Evolutionary conservation across 495 filamentous ascomycete species (phyloP).

Genomic region (Tetracladium marchalianum): DNA sequence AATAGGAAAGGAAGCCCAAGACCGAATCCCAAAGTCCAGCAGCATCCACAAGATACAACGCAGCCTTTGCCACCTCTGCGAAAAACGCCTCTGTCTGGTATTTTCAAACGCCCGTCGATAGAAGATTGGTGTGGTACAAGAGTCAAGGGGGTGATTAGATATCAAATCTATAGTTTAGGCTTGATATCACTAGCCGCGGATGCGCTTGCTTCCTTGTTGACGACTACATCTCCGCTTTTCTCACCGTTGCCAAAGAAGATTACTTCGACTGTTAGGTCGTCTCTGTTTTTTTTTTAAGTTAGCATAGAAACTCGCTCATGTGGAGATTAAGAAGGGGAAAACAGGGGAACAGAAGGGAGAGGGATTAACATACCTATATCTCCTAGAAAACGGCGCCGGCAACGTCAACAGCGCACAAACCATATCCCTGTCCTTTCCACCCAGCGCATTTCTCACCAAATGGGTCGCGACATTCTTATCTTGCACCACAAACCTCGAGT

Average conservation of each 20-base stretch:
- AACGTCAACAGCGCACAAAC: conserved; percentile 88
- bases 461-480: conserved; percentile 97
- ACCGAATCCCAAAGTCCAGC: too few relatives aligned
- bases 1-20: too few relatives aligned
- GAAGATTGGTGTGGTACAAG: too few relatives aligned
- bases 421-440: conserved; percentile 89
- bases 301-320: too few relatives aligned
- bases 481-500: conserved; percentile 80
- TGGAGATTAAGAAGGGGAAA: neutral
- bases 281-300: conserved; percentile 33
- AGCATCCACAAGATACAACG: too few relatives aligned
- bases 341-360: neutral
- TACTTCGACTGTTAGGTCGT: conserved; percentile 95
- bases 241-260: conserved; percentile 92
- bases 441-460: conserved; percentile 89
- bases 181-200: conserved; percentile 35
- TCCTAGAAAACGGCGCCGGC: conserved; percentile 77
- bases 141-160: too few relatives aligned
- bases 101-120: too few relatives aligned
- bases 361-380: conserved; percentile 60
- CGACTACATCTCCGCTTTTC: conserved; percentile 59
- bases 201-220: conserved; percentile 83
- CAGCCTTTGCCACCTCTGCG: too few relatives aligned
- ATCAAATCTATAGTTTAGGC: conserved; percentile 40
- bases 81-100: too few relatives aligned